Base-by-base conservation (phyloP, 1,284 basidiomycete species). In the Microbotryomycetes sp. region DNA sequence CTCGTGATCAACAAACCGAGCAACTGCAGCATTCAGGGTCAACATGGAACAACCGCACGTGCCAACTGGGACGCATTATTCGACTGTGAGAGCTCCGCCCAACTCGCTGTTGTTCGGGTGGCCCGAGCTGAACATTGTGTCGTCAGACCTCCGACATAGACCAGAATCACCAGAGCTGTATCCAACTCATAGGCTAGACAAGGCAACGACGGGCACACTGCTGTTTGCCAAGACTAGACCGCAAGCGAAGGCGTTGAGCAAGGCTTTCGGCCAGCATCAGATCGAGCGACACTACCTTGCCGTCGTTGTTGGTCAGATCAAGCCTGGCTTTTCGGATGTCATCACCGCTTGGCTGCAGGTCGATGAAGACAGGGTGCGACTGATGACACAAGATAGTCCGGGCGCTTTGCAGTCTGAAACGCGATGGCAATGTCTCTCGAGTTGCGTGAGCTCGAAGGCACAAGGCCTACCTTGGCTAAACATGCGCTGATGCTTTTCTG, bases 161-260 rank as follows among this genome's bases (percentile, higher is more conserved):
- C 51, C 58, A 0, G 46, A 57, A 9, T 62, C 63, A 15, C 60
- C 60, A 1, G 29, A 54, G 0, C 26, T 64, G 4, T 57, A 30
- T n/a, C 61, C 64, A 7, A 59, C 64, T 0, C 67, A 68, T 45
- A 54, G 67, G 1, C 54, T 68, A 12, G 67, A 68, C 60, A 68
- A 68, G 58, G 22, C 60, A 2, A 61, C 58, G 2, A 59, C 67
- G 0, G 67, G 67, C 30, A 42, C 46, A 3, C 56, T 68, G 29
- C 50, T 68, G 47, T 48, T 68, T 28, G 58, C 67, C 12, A 60
- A 59, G n/a, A 49, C 57, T 0, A 19, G 32, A 19, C 19, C 28
- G 4, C 46, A 53, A 22, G 62, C 64, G 7, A 49, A 55, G 2
- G 45, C 49, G 3, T 56, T 68, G 23, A 30, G 53, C 15, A 56